These are phyloP conservation scores for Fusarium concolor DNA, from an alignment of 2,329 filamentous ascomycete species.

Conservation along the genomic window DNA sequence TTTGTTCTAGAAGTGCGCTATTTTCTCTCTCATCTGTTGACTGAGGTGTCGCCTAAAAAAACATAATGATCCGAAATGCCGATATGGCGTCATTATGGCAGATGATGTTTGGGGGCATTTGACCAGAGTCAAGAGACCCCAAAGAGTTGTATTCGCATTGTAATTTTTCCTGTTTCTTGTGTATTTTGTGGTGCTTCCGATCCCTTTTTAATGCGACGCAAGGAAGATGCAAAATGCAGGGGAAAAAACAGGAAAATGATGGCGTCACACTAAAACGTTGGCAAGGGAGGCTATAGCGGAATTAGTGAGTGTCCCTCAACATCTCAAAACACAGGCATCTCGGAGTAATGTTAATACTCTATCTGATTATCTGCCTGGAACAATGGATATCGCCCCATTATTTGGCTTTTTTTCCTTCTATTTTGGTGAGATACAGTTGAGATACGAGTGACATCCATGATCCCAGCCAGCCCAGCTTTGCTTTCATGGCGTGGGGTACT, in stretches of 20 bases:
- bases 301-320: background rate
- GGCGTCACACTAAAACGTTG: slow-evolving; percentile 20
- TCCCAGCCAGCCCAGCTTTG: background rate
- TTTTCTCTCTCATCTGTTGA: slow-evolving; percentile 1
- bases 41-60: background rate
- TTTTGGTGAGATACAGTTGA: background rate
- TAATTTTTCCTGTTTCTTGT: background rate
- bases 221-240: slow-evolving; percentile 14
- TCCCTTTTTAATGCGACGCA: background rate
- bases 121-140: background rate
- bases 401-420: slow-evolving; percentile 10
- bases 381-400: background rate
- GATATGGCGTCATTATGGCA: slow-evolving; percentile 20
- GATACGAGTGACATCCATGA: slow-evolving; percentile 14
- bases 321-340: background rate
- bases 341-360: slow-evolving; percentile 2
- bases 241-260: slow-evolving; percentile 26
- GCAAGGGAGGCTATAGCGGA: slow-evolving; percentile 24
- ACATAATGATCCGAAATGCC: slow-evolving; percentile 4
- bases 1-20: slow-evolving; percentile 12
- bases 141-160: background rate
- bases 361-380: background rate
- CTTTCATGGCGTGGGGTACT: slow-evolving; percentile 2
- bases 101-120: slow-evolving; percentile 5
- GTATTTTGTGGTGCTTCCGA: background rate